These are phyloP conservation scores for Diaporthe humulicola DNA, from an alignment of 2,329 filamentous ascomycete genomes.

Conservation along the genomic window DNA sequence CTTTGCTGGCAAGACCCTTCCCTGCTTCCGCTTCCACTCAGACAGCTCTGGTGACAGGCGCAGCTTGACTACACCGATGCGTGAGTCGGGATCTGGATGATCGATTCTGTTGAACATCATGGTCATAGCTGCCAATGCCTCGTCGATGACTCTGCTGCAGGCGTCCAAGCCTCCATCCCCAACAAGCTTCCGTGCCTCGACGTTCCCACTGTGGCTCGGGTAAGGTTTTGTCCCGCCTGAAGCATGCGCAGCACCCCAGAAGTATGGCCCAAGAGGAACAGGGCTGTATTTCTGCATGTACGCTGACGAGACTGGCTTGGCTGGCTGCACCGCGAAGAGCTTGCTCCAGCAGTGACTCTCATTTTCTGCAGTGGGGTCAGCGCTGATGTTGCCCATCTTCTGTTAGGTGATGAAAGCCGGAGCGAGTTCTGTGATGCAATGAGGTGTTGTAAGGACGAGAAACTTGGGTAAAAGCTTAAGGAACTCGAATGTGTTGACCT, in stretches of 20 bases:
- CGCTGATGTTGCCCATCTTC: not conserved
- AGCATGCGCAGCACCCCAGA: slow-evolving; percentile 14
- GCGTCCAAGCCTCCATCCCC: slow-evolving; percentile 20
- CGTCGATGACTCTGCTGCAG: slow-evolving; percentile 19
- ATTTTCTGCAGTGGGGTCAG: not conserved
- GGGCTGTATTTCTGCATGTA: slow-evolving; percentile 24
- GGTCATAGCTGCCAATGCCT: not conserved
- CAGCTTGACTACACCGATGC: slow-evolving; percentile 6
- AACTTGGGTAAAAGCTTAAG: not conserved
- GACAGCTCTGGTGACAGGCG: not conserved
- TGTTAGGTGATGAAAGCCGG: not conserved
- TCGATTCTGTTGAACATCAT: slow-evolving; percentile 1
- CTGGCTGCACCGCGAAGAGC: slow-evolving; percentile 1
- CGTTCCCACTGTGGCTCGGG: slow-evolving; percentile 8
- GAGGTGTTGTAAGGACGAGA: not conserved
- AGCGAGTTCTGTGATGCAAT: not conserved
- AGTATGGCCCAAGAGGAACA: not conserved
- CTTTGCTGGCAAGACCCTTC: slow-evolving; percentile 18
- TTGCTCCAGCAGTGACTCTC: not conserved
- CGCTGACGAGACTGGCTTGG: not conserved
- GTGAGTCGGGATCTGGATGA: not conserved
- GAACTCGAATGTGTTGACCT: not conserved
- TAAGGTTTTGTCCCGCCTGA: not conserved
- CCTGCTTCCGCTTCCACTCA: slow-evolving; percentile 13
- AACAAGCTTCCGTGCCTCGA: not conserved